phyloP scores from a whole-genome alignment of 2,329 filamentous ascomycete species.

The Aspergillus novofumigatus region DNA sequence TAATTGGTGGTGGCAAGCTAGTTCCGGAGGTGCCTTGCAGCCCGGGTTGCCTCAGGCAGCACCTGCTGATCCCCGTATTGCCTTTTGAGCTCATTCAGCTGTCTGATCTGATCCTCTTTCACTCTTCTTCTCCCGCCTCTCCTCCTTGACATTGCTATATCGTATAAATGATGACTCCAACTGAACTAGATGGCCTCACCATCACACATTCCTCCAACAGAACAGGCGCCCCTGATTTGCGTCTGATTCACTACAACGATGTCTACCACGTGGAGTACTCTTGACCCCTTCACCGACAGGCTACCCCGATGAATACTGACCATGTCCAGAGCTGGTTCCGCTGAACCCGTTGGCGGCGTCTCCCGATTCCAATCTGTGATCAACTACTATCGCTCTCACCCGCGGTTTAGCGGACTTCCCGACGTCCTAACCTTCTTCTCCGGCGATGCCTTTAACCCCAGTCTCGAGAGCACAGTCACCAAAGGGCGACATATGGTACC shows the following conservation, averaged over 20 bases:
- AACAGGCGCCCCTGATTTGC: conserved; percentile 60
- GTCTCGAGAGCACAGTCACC: conserved; percentile 80
- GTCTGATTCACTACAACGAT: conserved; percentile 89
- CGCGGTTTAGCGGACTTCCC: conserved; percentile 60
- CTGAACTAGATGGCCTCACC: conserved; percentile 32
- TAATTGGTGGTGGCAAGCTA: conserved; percentile 2
- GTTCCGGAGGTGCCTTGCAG: neutral
- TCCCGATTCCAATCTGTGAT: conserved; percentile 75
- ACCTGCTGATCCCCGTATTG: neutral
- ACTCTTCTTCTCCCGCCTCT: neutral
- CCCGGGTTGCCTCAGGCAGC: neutral
- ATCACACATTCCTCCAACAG: conserved; percentile 43
- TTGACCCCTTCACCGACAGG: neutral
- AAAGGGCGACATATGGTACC: conserved; percentile 91
- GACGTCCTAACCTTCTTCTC: conserved; percentile 77
- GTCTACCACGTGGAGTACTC: conserved; percentile 78
- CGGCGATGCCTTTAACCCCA: conserved; percentile 89
- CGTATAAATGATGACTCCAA: conserved; percentile 20
- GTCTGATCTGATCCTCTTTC: neutral
- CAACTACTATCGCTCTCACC: conserved; percentile 66
- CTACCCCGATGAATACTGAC: neutral
- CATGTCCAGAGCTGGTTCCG: conserved; percentile 51
- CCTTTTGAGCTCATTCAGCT: neutral
- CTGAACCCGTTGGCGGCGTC: conserved; percentile 78
- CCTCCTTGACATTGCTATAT: neutral